Conservation (phyloP, 108 stramenopile genomes). For the Nannochloropsis salina region DNA sequence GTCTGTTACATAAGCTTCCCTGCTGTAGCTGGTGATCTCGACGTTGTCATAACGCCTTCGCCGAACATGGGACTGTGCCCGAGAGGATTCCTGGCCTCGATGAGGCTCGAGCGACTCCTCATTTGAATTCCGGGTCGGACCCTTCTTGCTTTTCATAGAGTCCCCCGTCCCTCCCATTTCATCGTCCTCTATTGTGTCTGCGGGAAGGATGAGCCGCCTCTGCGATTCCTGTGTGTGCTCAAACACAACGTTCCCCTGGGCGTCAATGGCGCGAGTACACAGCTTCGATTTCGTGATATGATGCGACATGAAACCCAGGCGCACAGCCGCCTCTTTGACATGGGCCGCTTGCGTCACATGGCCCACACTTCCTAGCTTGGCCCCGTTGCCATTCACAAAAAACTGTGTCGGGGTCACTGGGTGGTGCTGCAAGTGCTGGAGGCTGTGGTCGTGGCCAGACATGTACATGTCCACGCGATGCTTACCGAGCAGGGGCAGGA, state of each 20-base stretch:
- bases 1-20: too few relatives aligned
- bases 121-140: too few relatives aligned
- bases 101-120: too few relatives aligned
- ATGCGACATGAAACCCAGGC: constrained; percentile 12
- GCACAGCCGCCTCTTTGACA: background rate
- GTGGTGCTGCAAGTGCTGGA: background rate
- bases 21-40: too few relatives aligned
- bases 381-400: constrained; percentile 17
- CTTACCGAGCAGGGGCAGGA: background rate
- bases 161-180: too few relatives aligned
- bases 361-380: background rate
- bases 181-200: too few relatives aligned
- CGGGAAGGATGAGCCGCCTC: too few relatives aligned
- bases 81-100: too few relatives aligned
- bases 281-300: background rate
- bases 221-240: background rate
- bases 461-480: constrained; percentile 21
- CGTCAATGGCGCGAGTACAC: background rate
- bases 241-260: background rate
- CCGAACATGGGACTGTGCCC: too few relatives aligned
- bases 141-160: too few relatives aligned
- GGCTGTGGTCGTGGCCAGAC: constrained; percentile 12
- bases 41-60: too few relatives aligned
- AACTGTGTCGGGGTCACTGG: background rate
- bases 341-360: background rate